Conservation (phyloP, 257 asterid species). For the Solanum pimpinellifolium region DNA sequence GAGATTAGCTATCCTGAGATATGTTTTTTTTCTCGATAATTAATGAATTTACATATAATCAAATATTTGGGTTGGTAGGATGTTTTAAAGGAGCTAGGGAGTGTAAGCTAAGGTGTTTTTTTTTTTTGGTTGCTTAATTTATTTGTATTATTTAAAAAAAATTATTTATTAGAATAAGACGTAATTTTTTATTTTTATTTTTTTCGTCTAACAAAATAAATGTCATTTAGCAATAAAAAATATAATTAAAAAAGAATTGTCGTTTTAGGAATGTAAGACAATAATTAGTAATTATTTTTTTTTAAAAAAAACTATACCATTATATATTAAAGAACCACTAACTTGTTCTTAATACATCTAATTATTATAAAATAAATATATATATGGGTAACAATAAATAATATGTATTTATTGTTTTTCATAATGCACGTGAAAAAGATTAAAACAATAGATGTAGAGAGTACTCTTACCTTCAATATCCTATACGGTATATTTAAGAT, state of each 20-base stretch:
- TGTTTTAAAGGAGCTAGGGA: too few relatives aligned
- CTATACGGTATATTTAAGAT: background rate
- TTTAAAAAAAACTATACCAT: background rate
- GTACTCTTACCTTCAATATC: accelerated
- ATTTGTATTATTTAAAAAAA: background rate
- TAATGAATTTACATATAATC: too few relatives aligned
- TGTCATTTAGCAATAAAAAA: too few relatives aligned
- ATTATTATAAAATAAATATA: background rate
- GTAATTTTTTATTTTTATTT: too few relatives aligned
- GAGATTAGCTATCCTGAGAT: background rate
- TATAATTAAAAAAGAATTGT: background rate
- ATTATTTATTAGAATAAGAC: too few relatives aligned
- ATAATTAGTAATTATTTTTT: too few relatives aligned
- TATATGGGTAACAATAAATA: background rate
- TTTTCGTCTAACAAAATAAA: background rate
- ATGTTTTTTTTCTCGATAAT: too few relatives aligned
- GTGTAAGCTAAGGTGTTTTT: background rate
- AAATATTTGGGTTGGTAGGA: too few relatives aligned
- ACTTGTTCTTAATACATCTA: background rate
- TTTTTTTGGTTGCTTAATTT: too few relatives aligned
- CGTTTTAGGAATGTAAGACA: background rate
- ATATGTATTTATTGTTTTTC: background rate
- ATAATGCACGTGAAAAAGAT: background rate
- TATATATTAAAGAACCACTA: background rate
- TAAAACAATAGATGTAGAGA: background rate